Base-by-base conservation (phyloP, 805 yeast genomes). In the Kregervanrija pseudodelftensis region DNA sequence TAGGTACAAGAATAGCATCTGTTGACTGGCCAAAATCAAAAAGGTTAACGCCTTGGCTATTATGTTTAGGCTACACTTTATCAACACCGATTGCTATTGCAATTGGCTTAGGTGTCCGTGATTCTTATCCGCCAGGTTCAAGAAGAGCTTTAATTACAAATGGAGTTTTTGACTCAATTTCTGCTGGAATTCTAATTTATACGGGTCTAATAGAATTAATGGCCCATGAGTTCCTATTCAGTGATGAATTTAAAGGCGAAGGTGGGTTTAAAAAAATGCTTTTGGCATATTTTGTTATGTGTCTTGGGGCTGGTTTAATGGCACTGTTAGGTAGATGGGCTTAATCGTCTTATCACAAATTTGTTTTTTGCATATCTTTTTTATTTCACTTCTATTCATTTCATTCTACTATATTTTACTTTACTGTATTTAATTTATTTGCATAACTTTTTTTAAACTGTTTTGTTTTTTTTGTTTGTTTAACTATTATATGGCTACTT, bases 241-340 rank as follows among this genome's bases (percentile, higher is more conserved):
- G 82, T 14, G 76, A 72, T 43, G 82, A 77, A 52, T 79, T 84
- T 59, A 79, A 78, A 54, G 82, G 85, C n/a, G 59, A 65, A n/a
- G 65, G 62, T 33, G 78, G 82, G 1, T 66, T 76, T 40, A 68
- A 66, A 48, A 76, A 65, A 46, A 76, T 76, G 75, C 43, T 77
- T 11, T 47, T 53, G 35, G 86, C 82, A 8, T 80, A 69, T 55
- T 51, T 71, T 42, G 66, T 72, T 35, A 77, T 76, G 76, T 73
- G 78, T 54, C 54, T 66, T 41, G 90, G 90, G 52, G 81, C 85
- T n/a, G 88, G 84, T 11, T 56, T 82, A 33, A 85, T 85, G 91
- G 88, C 90, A 3, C 63, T 83, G 31, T 66, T 84, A 48, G 91
- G 89, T 49, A 79, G 74, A 57, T 82, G 89, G 86, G 86, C 85